Conservation (phyloP, 2,329 filamentous ascomycete species). For the Ophiostoma ulmi region DNA sequence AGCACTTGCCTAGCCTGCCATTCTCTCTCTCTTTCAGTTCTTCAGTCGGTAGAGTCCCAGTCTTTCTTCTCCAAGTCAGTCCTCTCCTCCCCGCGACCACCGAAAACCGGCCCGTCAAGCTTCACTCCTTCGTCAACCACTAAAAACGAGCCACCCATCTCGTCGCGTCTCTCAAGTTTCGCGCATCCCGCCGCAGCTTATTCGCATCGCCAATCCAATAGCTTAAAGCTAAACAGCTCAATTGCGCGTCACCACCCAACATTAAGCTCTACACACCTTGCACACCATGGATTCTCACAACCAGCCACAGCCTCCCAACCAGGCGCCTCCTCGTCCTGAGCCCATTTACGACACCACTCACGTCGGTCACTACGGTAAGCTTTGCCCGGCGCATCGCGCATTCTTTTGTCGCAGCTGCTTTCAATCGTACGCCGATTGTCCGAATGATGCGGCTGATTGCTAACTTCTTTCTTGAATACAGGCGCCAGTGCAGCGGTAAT, state of each 20-base stretch:
- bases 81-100: slow-evolving; percentile 17
- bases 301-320: slow-evolving; percentile 49
- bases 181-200: slow-evolving; percentile 9
- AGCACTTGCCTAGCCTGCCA: not conserved
- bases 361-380: slow-evolving; percentile 72
- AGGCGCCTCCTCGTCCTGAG: slow-evolving; percentile 54
- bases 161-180: slow-evolving; percentile 12
- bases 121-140: slow-evolving; percentile 7
- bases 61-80: slow-evolving; percentile 13
- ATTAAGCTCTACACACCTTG: slow-evolving; percentile 16
- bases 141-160: slow-evolving; percentile 14
- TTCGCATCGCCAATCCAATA: slow-evolving; percentile 8
- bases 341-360: slow-evolving; percentile 68
- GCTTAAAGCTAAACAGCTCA: not conserved
- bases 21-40: not conserved
- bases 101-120: slow-evolving; percentile 21
- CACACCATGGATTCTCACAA: slow-evolving; percentile 51
- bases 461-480: slow-evolving; percentile 32
- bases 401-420: not conserved
- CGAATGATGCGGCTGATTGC: not conserved
- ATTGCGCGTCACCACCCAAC: not conserved
- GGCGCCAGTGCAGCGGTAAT: slow-evolving; percentile 62
- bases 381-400: not conserved
- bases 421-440: not conserved
- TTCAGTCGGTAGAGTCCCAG: not conserved